Base-by-base conservation (phyloP, 768 basidiomycete genomes). In the Chiua virens region DNA sequence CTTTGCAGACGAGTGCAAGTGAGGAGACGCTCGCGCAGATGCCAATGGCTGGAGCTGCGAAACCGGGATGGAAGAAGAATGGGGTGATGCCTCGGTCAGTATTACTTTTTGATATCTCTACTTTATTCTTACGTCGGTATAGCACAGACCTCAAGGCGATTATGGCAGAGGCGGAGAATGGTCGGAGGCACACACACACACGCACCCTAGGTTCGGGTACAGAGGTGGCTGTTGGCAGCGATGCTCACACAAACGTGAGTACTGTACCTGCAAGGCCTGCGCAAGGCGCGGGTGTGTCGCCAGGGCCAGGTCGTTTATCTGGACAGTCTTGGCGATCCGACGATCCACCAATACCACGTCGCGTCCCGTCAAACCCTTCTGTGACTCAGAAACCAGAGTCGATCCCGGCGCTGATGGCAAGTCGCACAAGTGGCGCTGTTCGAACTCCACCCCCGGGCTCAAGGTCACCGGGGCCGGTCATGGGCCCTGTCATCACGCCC, bases 91-190 rank as follows among this genome's bases (percentile, higher is more conserved):
- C 83, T 49, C 76, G 77, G 85, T 83, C 60, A 35, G 81, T 69
- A 14, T 1, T 56, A 54, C 45, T 49, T 42, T 4, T 8, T 5
- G 10, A 46, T 47, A 47, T 17, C 25, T 58, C 30, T 54, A 45
- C 4, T 54, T 22, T 35, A 51, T 43, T 50, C 47, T 54, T 32
- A 58, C 8, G 17, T n/a, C 49, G 35, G n/a, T 37, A 21, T 53
- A 93, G 89, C 21, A 81, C 85, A 11, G 90, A 96, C 63, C 86
- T 98, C 80, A 88, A 87, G 60, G 71, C 80, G 15, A 81, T 98
- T 50, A 91, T 98, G 81, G 89, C 87, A 0, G 94, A 94, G 67
- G 79, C 86, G 1, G 82, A 77, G 42, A 70, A 61, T 15, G 65
- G 53, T 25, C 67, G 58, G 48, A 60, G 45, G 15, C 50, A 52